Evolutionary conservation across 2,329 filamentous ascomycete species (phyloP).

Genomic region (Didymella pomorum): DNA sequence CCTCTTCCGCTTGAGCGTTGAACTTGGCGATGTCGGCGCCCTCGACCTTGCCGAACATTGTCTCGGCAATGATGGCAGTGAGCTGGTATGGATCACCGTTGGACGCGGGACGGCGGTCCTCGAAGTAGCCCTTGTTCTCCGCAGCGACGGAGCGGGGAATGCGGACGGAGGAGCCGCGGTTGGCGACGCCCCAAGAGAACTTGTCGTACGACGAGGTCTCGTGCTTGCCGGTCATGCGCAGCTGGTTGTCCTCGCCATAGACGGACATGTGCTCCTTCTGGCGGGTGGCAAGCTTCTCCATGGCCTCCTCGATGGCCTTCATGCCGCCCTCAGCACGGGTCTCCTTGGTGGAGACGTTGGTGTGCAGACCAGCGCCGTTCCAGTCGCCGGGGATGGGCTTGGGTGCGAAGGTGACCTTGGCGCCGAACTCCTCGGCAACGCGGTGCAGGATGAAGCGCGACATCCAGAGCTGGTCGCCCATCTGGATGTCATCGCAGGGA

Average conservation of each 20-base stretch:
- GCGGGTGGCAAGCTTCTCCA: constrained; percentile 61
- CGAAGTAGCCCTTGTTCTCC: constrained; percentile 94
- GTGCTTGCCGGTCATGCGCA: constrained; percentile 89
- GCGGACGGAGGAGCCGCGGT: constrained; percentile 93
- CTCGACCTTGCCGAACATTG: constrained; percentile 61
- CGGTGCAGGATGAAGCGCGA: constrained; percentile 88
- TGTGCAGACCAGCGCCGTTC: constrained; percentile 95
- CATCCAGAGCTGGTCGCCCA: constrained; percentile 97
- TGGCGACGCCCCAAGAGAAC: constrained; percentile 93
- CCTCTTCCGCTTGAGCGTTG: constrained; percentile 43
- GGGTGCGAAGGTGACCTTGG: constrained; percentile 92
- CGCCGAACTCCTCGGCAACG: constrained; percentile 95
- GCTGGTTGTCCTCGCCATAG: constrained; percentile 95
- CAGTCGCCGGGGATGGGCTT: constrained; percentile 96
- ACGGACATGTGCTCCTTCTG: constrained; percentile 75
- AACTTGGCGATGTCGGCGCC: constrained; percentile 57
- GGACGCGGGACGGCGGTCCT: constrained; percentile 72
- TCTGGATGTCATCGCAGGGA: constrained; percentile 82
- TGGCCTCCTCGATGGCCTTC: constrained; percentile 88
- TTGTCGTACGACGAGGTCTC: constrained; percentile 94
- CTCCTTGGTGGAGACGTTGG: constrained; percentile 88
- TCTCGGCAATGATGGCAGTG: constrained; percentile 81
- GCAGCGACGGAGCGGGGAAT: constrained; percentile 85
- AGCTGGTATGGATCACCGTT: constrained; percentile 90
- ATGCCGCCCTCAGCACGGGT: constrained; percentile 94